Evolutionary conservation across 768 basidiomycete species (phyloP), one percentile per base, ranked within the genome.

Genomic region (Kwoniella dendrophila): DNA sequence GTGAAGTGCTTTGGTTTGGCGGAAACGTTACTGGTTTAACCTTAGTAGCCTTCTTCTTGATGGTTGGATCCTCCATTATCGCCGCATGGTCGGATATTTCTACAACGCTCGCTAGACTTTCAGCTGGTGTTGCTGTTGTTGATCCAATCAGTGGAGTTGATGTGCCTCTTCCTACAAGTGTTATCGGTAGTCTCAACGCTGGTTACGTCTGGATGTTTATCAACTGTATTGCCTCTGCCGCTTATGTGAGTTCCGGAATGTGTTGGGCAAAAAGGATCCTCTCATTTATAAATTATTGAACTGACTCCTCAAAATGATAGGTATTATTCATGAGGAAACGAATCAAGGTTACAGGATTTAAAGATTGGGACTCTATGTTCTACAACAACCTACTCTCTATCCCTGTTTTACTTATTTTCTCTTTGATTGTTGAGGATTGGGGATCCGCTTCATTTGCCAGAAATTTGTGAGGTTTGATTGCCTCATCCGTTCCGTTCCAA

Each of bases 281-380:
- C 24, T 7, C 11, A 27, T 27, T 6, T 30, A 53, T 41, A 30
- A 30, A 43, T 24, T n/a, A 16, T 45, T 33, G 38, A 44, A 20
- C 30, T 18, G 11, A 27, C 2, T 24, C 14, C 27, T 30, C 4
- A 22, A 4, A 27, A 10, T 36, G 51, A n/a, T 33, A 95, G 92
- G 92, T 96, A 38, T 84, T 99, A 50, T 83, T 90, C 40, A 98
- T 98, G 96, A 86, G 96, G 59, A 97, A 95, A 78, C 85, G 88
- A 59, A 98, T 99, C 83, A 97, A 97, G 82, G 79, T 83, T 41
- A 97, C 92, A 16, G 91, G 91, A 20, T 97, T 98, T 82, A 87
- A 92, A 50, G 95, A 99, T 73, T 96, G 93, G 94, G 95, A 97
- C 74, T 88, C 93, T 12, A 97, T 97, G 93, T 95, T 92, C 81